phyloP scores from a whole-genome alignment of 768 basidiomycete species.

The Sporobolomyces roseus region DNA sequence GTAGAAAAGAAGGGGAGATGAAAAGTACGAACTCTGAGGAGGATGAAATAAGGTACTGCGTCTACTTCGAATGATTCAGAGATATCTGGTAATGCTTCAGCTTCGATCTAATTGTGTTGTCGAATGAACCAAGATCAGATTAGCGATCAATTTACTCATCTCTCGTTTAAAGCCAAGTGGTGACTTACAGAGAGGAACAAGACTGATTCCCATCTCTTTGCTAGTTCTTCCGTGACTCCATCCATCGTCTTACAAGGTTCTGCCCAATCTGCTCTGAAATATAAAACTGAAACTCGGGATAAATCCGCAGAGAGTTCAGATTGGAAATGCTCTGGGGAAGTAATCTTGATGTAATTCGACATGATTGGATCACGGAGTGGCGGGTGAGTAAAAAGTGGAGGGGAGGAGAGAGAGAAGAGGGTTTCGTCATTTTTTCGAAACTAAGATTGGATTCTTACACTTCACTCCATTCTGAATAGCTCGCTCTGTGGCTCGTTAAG shows the following conservation, averaged over 20 bases:
- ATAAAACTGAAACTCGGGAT: conserved; percentile 73
- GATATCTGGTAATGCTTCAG: conserved; percentile 74
- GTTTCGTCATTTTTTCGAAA: not conserved
- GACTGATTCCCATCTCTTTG: conserved; percentile 64
- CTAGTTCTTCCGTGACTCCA: conserved; percentile 66
- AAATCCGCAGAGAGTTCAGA: conserved; percentile 70
- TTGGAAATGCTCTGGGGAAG: conserved; percentile 69
- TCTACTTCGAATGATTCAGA: conserved; percentile 88
- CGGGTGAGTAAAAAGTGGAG: not conserved
- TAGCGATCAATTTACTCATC: too few relatives aligned
- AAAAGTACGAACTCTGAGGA: conserved; percentile 64
- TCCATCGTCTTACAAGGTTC: conserved; percentile 88
- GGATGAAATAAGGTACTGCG: conserved; percentile 76
- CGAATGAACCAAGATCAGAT: not conserved
- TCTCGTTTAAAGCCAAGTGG: too few relatives aligned
- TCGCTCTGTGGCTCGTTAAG: too few relatives aligned
- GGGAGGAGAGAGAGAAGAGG: not conserved
- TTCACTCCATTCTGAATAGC: too few relatives aligned
- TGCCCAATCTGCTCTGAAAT: conserved; percentile 93
- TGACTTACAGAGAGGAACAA: conserved; percentile 69
- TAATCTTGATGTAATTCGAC: conserved; percentile 49
- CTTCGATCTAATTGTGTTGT: conserved; percentile 63
- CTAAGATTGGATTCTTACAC: too few relatives aligned
- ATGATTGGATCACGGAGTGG: not conserved
- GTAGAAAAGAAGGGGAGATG: not conserved